Evolutionary conservation across 768 basidiomycete species (phyloP).

Genomic region (Phylloporus sp.): DNA sequence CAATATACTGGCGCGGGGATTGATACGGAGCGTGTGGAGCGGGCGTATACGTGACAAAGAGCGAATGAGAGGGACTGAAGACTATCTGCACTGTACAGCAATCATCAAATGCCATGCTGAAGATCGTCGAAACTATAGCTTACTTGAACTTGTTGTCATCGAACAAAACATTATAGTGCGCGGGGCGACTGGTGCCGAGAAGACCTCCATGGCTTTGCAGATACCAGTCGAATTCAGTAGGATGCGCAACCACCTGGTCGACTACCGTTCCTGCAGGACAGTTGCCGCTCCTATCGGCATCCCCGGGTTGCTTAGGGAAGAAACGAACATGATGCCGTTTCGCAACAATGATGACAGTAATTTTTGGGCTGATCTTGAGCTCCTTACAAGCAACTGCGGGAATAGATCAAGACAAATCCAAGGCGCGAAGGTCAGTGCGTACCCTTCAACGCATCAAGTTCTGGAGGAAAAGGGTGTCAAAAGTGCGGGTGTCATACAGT

Average conservation of each 20-base stretch:
- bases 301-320: constrained; percentile 42
- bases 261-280: constrained; percentile 75
- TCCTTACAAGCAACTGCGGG: constrained; percentile 56
- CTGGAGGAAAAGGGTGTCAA: constrained; percentile 29
- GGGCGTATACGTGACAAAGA: constrained; percentile 75
- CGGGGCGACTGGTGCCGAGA: constrained; percentile 67
- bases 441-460: constrained; percentile 60
- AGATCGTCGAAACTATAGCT: background rate
- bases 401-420: constrained; percentile 3
- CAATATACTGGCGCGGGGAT: constrained; percentile 83
- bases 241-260: constrained; percentile 64
- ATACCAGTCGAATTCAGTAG: constrained; percentile 73
- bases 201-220: constrained; percentile 74
- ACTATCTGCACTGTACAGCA: constrained; percentile 47
- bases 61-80: constrained; percentile 70
- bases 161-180: constrained; percentile 44
- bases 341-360: constrained; percentile 76
- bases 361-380: constrained; percentile 53
- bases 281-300: constrained; percentile 66
- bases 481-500: too few species aligned
- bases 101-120: constrained; percentile 5
- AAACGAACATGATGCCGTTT: constrained; percentile 50
- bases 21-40: constrained; percentile 75
- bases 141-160: constrained; percentile 62
- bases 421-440: constrained; percentile 4